Base-by-base conservation (phyloP, 768 basidiomycete species). In the Termitomyces sp. region DNA sequence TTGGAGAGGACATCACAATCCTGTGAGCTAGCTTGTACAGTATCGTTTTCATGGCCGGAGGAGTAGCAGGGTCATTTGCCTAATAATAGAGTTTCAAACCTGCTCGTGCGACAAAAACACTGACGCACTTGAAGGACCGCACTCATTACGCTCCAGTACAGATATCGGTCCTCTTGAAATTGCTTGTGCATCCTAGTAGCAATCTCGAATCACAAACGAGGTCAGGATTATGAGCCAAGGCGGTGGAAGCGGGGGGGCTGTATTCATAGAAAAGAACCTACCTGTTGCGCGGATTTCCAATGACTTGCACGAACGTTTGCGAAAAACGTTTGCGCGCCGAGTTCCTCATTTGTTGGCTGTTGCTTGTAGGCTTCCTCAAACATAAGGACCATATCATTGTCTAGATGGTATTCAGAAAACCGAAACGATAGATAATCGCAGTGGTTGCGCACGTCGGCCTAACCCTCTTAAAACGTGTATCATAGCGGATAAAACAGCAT, bases 261-360 rank as follows among this genome's bases (percentile, higher is more conserved):
- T 51, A 8, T 26, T 18, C 3, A n/a, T 11, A n/a, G 55, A 20
- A 26, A 40, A 20, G 33, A 44, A 67, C 30, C 56, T 64, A 89
- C 90, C 76, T 87, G 86, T 68, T 94, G 92, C 24, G 89, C 90
- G 46, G 85, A 81, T 70, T 92, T 94, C 92, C 92, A 94, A 62
- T 89, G 85, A 16, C 80, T 80, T 33, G 87, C 83, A 59, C 90
- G 83, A 35, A 88, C 83, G 66, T 92, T 89, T 20, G 92, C 90
- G 67, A 92, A 89, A 75, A 94, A 94, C 0, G 88, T 86, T 68
- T 94, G 91, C 24, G 81, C 80, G 22, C 87, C 92, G 9, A 92
- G 82, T 60, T 94, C 92, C 67, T 94, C 92, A 65, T 91, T 92
- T 5, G 71, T 65, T 20, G 92, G 92, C 58, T 89, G 84, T 60